phyloP scores from a whole-genome alignment of 2,329 filamentous ascomycete genomes.

The Acrocalymma vagum region DNA sequence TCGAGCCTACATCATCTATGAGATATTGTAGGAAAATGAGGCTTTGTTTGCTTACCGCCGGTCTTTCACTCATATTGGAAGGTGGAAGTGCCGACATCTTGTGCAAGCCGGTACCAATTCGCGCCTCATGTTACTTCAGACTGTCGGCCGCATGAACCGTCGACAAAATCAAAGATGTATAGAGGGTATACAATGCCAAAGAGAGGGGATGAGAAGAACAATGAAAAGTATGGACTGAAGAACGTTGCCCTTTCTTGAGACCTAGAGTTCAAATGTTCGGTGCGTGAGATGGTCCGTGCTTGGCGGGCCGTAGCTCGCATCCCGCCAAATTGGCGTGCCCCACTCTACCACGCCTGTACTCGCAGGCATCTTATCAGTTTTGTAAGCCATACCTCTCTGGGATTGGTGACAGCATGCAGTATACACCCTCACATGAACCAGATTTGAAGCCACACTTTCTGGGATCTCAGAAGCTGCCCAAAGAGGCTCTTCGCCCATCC shows the following conservation, averaged over 20 bases:
- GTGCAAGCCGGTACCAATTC: neutral
- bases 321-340: constrained; percentile 2
- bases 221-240: too few relatives aligned
- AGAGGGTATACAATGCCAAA: too few relatives aligned
- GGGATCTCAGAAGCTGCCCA: neutral
- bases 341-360: constrained; percentile 1
- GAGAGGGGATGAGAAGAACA: too few relatives aligned
- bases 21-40: neutral
- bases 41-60: neutral
- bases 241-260: too few relatives aligned
- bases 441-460: neutral
- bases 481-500: constrained; percentile 1
- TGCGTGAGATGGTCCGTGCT: too few relatives aligned
- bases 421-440: too few relatives aligned
- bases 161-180: too few relatives aligned
- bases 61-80: neutral
- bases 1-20: neutral
- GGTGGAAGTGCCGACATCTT: constrained; percentile 3
- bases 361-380: neutral
- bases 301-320: neutral
- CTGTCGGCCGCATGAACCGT: neutral
- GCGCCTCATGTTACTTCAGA: too few relatives aligned
- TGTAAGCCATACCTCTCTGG: too few relatives aligned
- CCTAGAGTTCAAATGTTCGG: too few relatives aligned
- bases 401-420: too few relatives aligned